phyloP scores from a whole-genome alignment of 2,329 filamentous ascomycete genomes.

The Didymella keratinophila region DNA sequence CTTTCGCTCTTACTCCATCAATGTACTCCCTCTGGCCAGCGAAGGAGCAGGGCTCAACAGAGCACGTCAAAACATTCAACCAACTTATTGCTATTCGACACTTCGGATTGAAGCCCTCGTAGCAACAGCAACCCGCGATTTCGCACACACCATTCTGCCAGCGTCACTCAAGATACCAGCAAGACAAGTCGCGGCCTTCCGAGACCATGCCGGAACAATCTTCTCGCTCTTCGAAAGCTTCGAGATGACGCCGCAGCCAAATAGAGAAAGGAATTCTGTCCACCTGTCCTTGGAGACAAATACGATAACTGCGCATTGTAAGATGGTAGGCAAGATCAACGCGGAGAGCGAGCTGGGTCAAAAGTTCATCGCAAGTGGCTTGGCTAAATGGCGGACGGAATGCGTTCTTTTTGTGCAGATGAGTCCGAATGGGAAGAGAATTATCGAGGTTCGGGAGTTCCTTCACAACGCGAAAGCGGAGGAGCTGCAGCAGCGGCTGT shows the following conservation, averaged over 20 bases:
- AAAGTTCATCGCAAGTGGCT: constrained; percentile 25
- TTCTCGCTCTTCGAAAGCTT: constrained; percentile 55
- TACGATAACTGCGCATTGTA: constrained; percentile 49
- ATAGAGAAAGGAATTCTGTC: constrained; percentile 44
- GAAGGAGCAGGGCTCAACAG: not conserved
- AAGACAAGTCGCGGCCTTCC: constrained; percentile 50
- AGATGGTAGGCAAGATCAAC: constrained; percentile 38
- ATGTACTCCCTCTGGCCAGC: not conserved
- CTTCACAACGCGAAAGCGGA: constrained; percentile 52
- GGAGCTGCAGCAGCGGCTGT: constrained; percentile 49
- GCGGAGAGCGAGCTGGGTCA: constrained; percentile 27
- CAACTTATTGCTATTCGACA: constrained; percentile 48
- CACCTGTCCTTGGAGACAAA: constrained; percentile 36
- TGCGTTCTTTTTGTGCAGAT: constrained; percentile 25
- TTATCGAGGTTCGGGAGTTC: constrained; percentile 50
- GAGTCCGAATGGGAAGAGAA: constrained; percentile 32
- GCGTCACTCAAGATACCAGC: constrained; percentile 50
- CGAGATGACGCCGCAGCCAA: constrained; percentile 49
- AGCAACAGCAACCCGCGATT: constrained; percentile 46
- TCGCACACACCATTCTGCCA: constrained; percentile 49
- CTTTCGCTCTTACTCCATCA: not conserved
- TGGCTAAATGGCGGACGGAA: constrained; percentile 39
- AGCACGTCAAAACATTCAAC: not conserved
- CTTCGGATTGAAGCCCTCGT: constrained; percentile 52
- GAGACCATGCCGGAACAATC: constrained; percentile 51